Percentiles rank a stretch among this genome's conserved stretches.
Evolutionary conservation across 805 yeast genomes (phyloP).

Genomic region (Lachancea lanzarotensis): DNA sequence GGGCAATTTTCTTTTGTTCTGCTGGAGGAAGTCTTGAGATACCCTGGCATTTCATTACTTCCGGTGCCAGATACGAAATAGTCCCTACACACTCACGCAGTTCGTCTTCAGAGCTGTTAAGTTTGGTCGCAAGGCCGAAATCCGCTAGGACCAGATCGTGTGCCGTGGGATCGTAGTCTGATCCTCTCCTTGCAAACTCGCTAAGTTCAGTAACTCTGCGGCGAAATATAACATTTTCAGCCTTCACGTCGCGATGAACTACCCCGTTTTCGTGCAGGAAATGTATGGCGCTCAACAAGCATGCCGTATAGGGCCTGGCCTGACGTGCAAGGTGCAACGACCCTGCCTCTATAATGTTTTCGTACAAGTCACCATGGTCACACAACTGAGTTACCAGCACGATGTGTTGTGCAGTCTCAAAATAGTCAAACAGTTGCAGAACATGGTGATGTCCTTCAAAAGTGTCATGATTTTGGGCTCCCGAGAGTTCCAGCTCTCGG

Average conservation of each 20-base stretch:
- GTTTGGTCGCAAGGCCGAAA: constrained; percentile 56
- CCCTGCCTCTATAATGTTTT: constrained; percentile 44
- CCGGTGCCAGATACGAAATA: constrained; percentile 72
- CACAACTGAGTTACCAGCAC: constrained; percentile 62
- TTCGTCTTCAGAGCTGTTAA: constrained; percentile 32
- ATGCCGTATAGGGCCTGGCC: constrained; percentile 43
- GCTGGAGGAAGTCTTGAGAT: constrained; percentile 19
- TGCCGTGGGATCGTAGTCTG: constrained; percentile 23
- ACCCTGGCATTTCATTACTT: constrained; percentile 41
- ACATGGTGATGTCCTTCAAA: constrained; percentile 42
- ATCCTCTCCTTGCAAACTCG: constrained; percentile 7
- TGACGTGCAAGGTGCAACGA: constrained; percentile 41
- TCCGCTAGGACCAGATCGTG: constrained; percentile 33
- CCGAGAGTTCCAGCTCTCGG: constrained; percentile 28
- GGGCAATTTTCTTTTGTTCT: constrained; percentile 12
- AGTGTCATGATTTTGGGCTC: constrained; percentile 9
- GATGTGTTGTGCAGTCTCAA: constrained; percentile 55
- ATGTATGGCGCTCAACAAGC: constrained; percentile 47
- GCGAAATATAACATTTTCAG: constrained; percentile 59
- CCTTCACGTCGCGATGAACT: constrained; percentile 67
- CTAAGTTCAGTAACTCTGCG: constrained; percentile 4
- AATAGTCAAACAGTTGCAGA: constrained; percentile 58
- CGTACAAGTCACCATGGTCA: constrained; percentile 61
- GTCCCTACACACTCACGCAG: constrained; percentile 56
- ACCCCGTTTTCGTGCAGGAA: constrained; percentile 54